phyloP scores from a whole-genome alignment of 2,329 filamentous ascomycete species.

The Pseudogymnoascus sp. region DNA sequence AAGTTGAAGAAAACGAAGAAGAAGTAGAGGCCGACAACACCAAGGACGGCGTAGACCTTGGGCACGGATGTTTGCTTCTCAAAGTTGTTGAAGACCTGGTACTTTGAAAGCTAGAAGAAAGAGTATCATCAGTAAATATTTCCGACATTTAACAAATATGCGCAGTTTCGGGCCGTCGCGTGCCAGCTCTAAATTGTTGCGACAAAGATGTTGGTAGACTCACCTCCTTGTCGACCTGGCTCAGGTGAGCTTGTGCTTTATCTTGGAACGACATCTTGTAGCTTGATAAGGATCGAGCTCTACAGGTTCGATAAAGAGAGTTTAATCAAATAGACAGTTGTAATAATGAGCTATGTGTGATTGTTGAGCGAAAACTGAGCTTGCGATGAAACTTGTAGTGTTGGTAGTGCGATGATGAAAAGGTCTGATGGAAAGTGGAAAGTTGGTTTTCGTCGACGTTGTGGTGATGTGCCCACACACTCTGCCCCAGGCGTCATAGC shows the following conservation, averaged over 20 bases:
- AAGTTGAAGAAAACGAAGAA: conserved; percentile 92
- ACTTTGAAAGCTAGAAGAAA: conserved; percentile 66
- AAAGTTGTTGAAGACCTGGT: conserved; percentile 73
- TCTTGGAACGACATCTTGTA: conserved; percentile 65
- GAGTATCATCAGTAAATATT: conserved; percentile 16
- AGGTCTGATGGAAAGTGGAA: conserved; percentile 7
- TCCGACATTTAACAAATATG: background rate
- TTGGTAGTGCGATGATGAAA: conserved; percentile 8
- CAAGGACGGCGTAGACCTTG: conserved; percentile 78
- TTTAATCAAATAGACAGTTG: conserved; percentile 1
- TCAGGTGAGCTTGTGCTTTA: conserved; percentile 67
- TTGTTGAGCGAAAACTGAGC: conserved; percentile 10
- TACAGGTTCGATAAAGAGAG: background rate
- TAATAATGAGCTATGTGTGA: conserved; percentile 26
- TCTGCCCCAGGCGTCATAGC: conserved; percentile 10
- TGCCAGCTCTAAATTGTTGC: background rate
- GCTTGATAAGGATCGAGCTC: conserved; percentile 9
- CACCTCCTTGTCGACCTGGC: conserved; percentile 78
- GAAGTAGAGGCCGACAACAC: conserved; percentile 71
- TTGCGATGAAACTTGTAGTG: conserved; percentile 2
- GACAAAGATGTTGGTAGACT: conserved; percentile 27
- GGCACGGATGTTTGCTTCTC: conserved; percentile 77
- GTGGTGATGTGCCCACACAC: conserved; percentile 10
- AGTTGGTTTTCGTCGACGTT: conserved; percentile 7
- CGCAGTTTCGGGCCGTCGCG: background rate